Evolutionary conservation across 176 grass and related monocot genomes (phyloP).

Genomic region (Elymus sibiricus): DNA sequence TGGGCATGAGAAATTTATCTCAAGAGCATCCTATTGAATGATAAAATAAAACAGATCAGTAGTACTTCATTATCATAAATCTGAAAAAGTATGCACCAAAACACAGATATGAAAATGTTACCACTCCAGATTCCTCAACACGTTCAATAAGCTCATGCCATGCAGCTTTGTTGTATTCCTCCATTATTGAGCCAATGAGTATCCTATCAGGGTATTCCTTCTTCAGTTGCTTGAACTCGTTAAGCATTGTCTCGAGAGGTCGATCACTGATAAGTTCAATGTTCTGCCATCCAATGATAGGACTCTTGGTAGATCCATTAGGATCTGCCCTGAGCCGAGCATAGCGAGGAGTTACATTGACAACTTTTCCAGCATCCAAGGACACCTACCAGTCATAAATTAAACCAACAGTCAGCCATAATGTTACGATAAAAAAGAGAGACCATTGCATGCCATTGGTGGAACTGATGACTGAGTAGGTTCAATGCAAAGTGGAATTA

Average conservation of each 20-base stretch:
- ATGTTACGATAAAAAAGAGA: neutral
- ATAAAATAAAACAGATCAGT: slow-evolving; percentile 13
- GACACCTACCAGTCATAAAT: slow-evolving; percentile 62
- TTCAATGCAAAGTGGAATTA: neutral
- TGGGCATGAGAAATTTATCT: slow-evolving; percentile 99
- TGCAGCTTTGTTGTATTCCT: slow-evolving; percentile 95
- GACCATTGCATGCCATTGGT: neutral
- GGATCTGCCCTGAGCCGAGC: slow-evolving; percentile 74
- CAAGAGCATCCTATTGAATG: slow-evolving; percentile 73
- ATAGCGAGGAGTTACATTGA: slow-evolving; percentile 95
- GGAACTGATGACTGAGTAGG: slow-evolving; percentile 7
- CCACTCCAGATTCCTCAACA: slow-evolving; percentile 83
- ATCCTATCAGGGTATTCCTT: slow-evolving; percentile 92
- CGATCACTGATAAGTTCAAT: slow-evolving; percentile 98
- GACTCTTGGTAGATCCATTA: slow-evolving; percentile 74
- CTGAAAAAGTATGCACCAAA: neutral
- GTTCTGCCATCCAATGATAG: slow-evolving; percentile 96
- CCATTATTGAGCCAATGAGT: slow-evolving; percentile 97
- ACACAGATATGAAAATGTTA: slow-evolving; percentile 19
- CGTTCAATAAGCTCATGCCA: slow-evolving; percentile 97
- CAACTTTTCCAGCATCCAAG: slow-evolving; percentile 90
- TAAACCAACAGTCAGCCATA: slow-evolving; percentile 22
- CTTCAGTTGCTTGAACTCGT: slow-evolving; percentile 92
- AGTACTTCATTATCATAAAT: neutral
- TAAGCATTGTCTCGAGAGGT: slow-evolving; percentile 86